Conservation (phyloP, 371 early-diverging fungal genomes). For the Lichtheimia ornata region DNA sequence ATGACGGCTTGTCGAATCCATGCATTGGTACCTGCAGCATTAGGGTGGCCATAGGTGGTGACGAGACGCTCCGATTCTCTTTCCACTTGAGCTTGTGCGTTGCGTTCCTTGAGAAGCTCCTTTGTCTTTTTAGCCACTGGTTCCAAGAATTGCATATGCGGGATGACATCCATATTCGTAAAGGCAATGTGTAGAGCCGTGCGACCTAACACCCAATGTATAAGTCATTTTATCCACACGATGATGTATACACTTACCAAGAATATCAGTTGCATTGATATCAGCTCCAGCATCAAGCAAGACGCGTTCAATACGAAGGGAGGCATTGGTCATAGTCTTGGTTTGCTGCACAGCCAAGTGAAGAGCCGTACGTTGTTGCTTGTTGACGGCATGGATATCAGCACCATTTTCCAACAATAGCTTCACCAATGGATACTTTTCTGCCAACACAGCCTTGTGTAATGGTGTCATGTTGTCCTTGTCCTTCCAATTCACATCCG, state of each 20-base stretch:
- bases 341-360: constrained; percentile 55
- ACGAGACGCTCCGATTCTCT: neutral
- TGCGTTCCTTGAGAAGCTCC: neutral
- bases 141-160: constrained; percentile 37
- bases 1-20: constrained; percentile 5
- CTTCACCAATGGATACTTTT: constrained; percentile 42
- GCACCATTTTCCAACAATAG: constrained; percentile 45
- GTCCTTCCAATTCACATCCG: constrained; percentile 23
- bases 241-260: constrained; percentile 29
- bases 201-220: constrained; percentile 30
- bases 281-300: constrained; percentile 49
- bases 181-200: constrained; percentile 62
- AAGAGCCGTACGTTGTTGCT: constrained; percentile 46
- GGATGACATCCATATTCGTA: constrained; percentile 35
- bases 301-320: constrained; percentile 52
- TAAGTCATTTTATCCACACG: neutral
- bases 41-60: neutral
- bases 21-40: neutral
- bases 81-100: neutral
- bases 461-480: constrained; percentile 24
- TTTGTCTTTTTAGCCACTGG: constrained; percentile 7
- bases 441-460: constrained; percentile 45
- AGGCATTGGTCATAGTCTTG: constrained; percentile 53
- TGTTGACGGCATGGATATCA: constrained; percentile 21
- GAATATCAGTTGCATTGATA: constrained; percentile 43